Evolutionary conservation across 2,329 filamentous ascomycete species (phyloP).

Genomic region (Diaporthe capsici): DNA sequence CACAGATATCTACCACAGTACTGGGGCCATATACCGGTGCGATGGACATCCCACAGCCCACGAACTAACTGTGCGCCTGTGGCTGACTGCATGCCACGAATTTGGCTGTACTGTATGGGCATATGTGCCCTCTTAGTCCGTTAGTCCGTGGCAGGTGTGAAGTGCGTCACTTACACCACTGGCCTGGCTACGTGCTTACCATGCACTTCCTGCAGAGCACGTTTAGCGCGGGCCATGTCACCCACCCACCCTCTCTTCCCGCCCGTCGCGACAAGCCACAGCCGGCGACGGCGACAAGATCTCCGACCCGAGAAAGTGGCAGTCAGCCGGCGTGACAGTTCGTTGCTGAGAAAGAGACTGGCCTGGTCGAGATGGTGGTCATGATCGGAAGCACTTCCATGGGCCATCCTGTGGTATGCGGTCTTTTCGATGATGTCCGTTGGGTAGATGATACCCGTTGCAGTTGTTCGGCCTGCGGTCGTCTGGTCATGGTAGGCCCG

Average conservation of each 20-base stretch:
- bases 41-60: not conserved
- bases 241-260: not conserved
- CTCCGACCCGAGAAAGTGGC: not conserved
- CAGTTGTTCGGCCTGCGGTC: not conserved
- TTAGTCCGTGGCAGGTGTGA: not conserved
- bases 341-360: not conserved
- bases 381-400: not conserved
- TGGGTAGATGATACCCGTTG: not conserved
- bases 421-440: conserved; percentile 2
- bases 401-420: not conserved
- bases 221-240: not conserved
- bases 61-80: not conserved
- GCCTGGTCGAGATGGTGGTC: not conserved
- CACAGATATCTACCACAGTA: not conserved
- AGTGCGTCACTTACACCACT: not conserved
- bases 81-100: not conserved
- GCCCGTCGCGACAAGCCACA: not conserved
- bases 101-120: not conserved
- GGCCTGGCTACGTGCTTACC: not conserved
- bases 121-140: not conserved
- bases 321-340: not conserved
- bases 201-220: not conserved
- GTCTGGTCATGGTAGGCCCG: not conserved
- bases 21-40: too few species aligned
- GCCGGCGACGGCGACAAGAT: not conserved